Conservation (phyloP, 139 green algal genomes). For the Microglena sp. region DNA sequence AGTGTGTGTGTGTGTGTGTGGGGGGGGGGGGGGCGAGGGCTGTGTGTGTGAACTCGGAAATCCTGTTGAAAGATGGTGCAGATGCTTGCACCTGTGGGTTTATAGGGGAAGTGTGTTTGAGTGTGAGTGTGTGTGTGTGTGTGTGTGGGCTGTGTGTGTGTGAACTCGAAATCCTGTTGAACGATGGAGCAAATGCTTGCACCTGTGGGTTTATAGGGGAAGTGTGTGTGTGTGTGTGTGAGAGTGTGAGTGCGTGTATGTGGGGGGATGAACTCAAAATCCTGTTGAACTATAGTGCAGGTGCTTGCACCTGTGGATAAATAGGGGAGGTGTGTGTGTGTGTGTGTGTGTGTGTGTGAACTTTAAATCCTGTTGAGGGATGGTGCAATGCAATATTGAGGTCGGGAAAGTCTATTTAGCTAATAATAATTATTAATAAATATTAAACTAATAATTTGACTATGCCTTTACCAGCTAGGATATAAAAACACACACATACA, state of each 20-base stretch:
- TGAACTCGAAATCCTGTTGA: constrained; percentile 22
- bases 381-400: too few species aligned
- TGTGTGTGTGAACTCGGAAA: too few species aligned
- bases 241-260: too few species aligned
- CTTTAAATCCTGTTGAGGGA: constrained; percentile 24
- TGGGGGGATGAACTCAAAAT: too few species aligned
- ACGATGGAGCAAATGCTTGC: constrained; percentile 23
- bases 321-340: neutral
- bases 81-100: neutral
- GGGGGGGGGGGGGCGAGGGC: too few species aligned
- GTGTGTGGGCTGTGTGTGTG: neutral
- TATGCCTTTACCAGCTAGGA: too few species aligned
- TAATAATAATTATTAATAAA: too few species aligned
- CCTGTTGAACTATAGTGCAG: neutral
- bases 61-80: neutral
- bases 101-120: neutral
- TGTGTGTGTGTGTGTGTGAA: constrained; percentile 6
- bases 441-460: too few species aligned
- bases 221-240: too few species aligned
- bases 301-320: neutral
- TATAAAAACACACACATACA: too few species aligned
- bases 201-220: neutral
- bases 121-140: neutral
- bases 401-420: too few species aligned
- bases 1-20: too few species aligned